Percentiles rank a stretch among this genome's conserved stretches.
Evolutionary conservation across 208 protist genomes (phyloP).

Genomic region (Leishmania aethiopica): DNA sequence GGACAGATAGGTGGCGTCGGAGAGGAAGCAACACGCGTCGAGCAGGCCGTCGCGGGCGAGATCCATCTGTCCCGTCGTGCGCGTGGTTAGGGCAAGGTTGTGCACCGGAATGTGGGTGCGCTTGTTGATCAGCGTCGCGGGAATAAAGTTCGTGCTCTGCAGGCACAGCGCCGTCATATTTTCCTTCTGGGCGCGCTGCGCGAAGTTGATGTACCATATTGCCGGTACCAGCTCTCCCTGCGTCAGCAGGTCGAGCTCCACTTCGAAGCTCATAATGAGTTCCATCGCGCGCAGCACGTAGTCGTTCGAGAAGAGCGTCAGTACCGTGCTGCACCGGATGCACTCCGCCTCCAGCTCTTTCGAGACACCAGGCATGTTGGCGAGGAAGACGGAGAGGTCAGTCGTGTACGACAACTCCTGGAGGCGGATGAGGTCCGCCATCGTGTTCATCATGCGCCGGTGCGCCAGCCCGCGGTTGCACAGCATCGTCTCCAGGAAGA

Average conservation of each 20-base stretch:
- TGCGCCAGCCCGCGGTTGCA: constrained; percentile 87
- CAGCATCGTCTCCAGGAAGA: constrained; percentile 84
- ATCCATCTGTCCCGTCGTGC: constrained; percentile 44
- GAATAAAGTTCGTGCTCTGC: constrained; percentile 59
- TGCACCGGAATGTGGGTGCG: constrained; percentile 71
- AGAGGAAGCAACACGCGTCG: constrained; percentile 62
- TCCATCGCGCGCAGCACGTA: constrained; percentile 75
- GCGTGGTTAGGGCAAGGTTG: constrained; percentile 82
- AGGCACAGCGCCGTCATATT: constrained; percentile 67
- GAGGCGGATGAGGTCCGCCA: constrained; percentile 57
- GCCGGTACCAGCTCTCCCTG: constrained; percentile 71
- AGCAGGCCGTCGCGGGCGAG: constrained; percentile 45
- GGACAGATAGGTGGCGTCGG: constrained; percentile 68
- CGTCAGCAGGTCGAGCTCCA: constrained; percentile 82
- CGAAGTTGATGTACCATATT: constrained; percentile 82
- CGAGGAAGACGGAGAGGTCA: constrained; percentile 75
- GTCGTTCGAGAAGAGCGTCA: constrained; percentile 74
- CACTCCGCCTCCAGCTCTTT: constrained; percentile 54
- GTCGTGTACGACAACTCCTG: constrained; percentile 75
- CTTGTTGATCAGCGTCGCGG: constrained; percentile 82
- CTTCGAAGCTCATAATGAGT: constrained; percentile 62
- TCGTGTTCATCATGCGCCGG: constrained; percentile 73
- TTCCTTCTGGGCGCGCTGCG: constrained; percentile 65
- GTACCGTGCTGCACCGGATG: constrained; percentile 52
- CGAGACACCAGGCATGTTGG: constrained; percentile 43